Conservation (phyloP, 345 rosid genomes). For the Fremontodendron californicum region DNA sequence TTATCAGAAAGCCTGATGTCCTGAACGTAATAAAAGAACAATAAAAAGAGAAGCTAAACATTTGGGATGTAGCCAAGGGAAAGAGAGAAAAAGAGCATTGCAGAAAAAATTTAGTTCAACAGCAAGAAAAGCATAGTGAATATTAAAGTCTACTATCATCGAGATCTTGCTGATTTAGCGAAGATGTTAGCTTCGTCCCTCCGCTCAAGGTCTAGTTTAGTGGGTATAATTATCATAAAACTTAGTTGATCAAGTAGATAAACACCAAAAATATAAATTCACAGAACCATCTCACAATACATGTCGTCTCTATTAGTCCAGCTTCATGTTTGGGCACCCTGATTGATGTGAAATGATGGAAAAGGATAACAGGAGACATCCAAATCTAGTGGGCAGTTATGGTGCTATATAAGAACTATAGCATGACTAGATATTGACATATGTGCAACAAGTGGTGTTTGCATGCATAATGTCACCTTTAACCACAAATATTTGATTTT, state of each 20-base stretch:
- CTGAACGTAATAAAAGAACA: constrained; percentile 33
- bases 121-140: neutral
- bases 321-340: neutral
- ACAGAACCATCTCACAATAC: neutral
- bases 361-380: neutral
- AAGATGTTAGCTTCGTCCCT: neutral
- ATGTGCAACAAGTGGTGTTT: neutral
- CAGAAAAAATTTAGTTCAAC: neutral
- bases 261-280: neutral
- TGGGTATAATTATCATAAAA: neutral
- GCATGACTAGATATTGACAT: neutral
- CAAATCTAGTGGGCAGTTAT: neutral
- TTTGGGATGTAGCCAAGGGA: neutral
- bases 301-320: neutral
- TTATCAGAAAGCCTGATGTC: constrained; percentile 92
- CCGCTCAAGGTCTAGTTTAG: neutral
- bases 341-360: neutral
- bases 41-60: constrained; percentile 11
- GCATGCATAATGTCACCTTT: neutral
- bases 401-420: neutral
- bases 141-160: neutral
- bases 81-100: neutral
- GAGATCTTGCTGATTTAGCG: neutral
- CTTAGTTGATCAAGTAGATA: constrained; percentile 1
- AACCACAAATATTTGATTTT: constrained; percentile 5